Base-by-base conservation (phyloP, 139 green algal species). In the Micractinium sp. region DNA sequence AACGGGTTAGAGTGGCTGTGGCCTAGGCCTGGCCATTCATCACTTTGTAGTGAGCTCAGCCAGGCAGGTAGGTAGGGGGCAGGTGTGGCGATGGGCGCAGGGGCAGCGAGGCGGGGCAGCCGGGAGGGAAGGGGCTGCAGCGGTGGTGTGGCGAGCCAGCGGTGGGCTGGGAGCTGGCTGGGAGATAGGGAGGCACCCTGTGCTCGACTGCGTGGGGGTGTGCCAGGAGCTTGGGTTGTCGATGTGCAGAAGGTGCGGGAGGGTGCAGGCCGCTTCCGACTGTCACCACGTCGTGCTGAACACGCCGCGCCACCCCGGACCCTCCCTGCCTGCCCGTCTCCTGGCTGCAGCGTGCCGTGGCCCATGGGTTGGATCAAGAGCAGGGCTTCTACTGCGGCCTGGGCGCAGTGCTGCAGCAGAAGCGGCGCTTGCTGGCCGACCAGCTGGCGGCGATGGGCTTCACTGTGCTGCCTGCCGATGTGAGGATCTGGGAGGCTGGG, bases 281-380 rank as follows among this genome's bases (percentile, higher is more conserved):
- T 9, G 9, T 56, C 47, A 71, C 63, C 63, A 5, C 63, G 18
- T 23, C 63, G 2, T 71, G 63, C 63, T 2, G 20, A 16, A 16
- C 63, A 2, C 22, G 63, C 63, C 18, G 27, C 27, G 71, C 71
- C 71, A 77, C 71, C 71, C 22, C 27, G 25, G 14, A 27, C 27
- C 27, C 25, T 35, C 3, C 25, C 25, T 38, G 27, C n/a, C 74
- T 25, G 33, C 74, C 33, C 74, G 7, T 41, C 7, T 33, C 74
- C 2, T 19, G 63, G 41, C 29, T 76, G 81, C 81, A 98, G 91
- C 91, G 90, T 23, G 95, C 94, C 0, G 95, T 97, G 5, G 95
- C 95, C 29, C 77, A 95, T 79, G 96, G 95, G 2, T 86, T 98
- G 35, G 89, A 95, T n/a, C 67, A 96, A 14, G 94, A 96, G 74